Evolutionary conservation across 371 early-diverging fungal genomes (phyloP), one percentile per base, ranked within the genome.

Genomic region (Cokeromyces recurvatus): DNA sequence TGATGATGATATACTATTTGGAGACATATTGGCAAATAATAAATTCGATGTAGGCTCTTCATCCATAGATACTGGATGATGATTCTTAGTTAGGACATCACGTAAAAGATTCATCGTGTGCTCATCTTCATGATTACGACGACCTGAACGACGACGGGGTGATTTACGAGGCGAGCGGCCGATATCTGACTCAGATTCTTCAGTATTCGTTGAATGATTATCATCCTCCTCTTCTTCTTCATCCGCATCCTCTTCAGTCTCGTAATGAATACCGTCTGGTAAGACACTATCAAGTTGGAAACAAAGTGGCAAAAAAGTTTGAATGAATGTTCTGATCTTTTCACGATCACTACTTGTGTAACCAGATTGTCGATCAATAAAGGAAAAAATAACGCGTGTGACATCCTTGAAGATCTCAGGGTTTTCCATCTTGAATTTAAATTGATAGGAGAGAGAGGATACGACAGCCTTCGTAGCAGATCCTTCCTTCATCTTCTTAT

Each of bases 251-350:
- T 64, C 66, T 45, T 68, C 61, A n/a, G 50, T 38, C 4, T 34
- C 35, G 14, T 6, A 11, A 15, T 34, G 4, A 4, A 34, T 9
- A 4, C 35, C 35, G 4, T 34, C 35, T 11, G 35, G 35, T 10
- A 64, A 59, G 46, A 57, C 61, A 5, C 61, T 38, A 22, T 76
- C 77, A 24, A 84, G 43, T 34, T 82, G 81, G 59, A 92, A 88
- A 55, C 92, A 84, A 4, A 74, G 66, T 14, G 78, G 70, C 31
- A 91, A 76, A 62, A 94, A 87, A 14, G 72, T 65, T 14, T 63
- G 69, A 46, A 90, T 64, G 48, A 94, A 87, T 10, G 68, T 69
- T 23, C 76, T 78, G 49, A 93, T 80, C 57, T 78, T 71, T 23
- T 81, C 80, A 40, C 84, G 73, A 55, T 89, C 90, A 0, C 56